Evolutionary conservation across 2,329 filamentous ascomycete species (phyloP), one percentile per base, ranked within the genome.

Genomic region (Ceratocystis alfenasii): DNA sequence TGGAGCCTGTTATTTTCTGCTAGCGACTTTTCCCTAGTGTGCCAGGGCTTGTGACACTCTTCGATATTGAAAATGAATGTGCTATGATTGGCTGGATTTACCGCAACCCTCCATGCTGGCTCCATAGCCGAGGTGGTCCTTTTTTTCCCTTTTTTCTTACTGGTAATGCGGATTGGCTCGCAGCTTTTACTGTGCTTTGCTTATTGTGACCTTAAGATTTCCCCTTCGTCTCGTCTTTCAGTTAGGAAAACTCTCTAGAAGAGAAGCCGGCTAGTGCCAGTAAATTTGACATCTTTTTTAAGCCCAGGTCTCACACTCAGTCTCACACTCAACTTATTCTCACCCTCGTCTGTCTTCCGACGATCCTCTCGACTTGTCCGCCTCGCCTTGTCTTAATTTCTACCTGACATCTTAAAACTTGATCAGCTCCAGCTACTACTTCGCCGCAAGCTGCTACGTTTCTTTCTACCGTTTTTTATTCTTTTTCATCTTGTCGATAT

Each of bases 71-170:
- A 65, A 68, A 68, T 68, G 44, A 63, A 62, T 20, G 64, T 8
- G 17, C 53, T 45, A 17, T 68, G 64, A 68, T 68, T 68, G 66
- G 66, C 45, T 46, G 33, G 28, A 50, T 25, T 20, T 30, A 36
- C 50, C 60, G 30, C 44, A 63, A 25, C 48, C 48, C 45, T 53
- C 62, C 61, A 55, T 55, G 20, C 55, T 59, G 55, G 36, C 55
- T 59, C 55, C 55, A 63, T 68, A 68, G 63, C 66, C 66, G 66
- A 68, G 66, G 66, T 68, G 66, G 64, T 64, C 25, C 55, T 59
- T 57, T 57, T 53, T 53, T 53, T 53, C 48, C 46, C 45, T 33
- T 63, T 17, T 60, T 55, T 62, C 22, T 62, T 63, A 53, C 50
- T 62, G 55, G 30, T 30, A 36, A 50, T 28, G 48, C 48, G 48